Evolutionary conservation across 306 rosid genomes (phyloP).

Genomic region (Quercus suber): DNA sequence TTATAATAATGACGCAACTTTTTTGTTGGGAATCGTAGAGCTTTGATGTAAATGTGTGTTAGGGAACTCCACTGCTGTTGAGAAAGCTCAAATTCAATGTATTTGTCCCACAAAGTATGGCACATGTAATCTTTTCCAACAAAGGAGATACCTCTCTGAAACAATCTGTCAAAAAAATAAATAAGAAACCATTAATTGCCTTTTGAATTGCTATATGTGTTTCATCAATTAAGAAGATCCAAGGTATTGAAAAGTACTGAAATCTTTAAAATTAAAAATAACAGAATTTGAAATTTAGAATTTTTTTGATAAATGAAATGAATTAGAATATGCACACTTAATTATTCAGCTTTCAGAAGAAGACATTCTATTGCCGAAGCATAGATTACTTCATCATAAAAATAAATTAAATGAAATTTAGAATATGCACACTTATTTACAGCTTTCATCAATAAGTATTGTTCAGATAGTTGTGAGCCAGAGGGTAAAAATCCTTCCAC

Average conservation of each 20-base stretch:
- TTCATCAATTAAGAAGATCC: conserved; percentile 15
- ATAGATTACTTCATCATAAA: background rate
- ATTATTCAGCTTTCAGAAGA: background rate
- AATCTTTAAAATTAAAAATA: too few relatives aligned
- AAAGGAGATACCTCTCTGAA: conserved; percentile 72
- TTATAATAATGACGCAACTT: conserved; percentile 64
- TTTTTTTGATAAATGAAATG: too few relatives aligned
- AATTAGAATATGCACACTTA: too few relatives aligned
- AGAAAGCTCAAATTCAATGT: conserved; percentile 78
- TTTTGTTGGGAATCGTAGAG: conserved; percentile 81
- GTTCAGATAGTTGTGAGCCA: background rate
- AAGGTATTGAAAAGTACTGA: conserved; percentile 10
- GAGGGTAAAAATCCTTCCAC: background rate
- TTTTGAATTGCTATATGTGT: background rate
- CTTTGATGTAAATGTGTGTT: conserved; percentile 71
- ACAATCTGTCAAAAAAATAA: conserved; percentile 47
- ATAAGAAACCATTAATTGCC: conserved; percentile 23
- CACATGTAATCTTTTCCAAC: conserved; percentile 83
- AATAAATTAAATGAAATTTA: background rate
- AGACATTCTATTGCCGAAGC: background rate
- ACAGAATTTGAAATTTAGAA: too few relatives aligned
- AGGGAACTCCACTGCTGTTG: conserved; percentile 71
- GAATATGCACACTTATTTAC: background rate
- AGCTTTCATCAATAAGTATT: background rate
- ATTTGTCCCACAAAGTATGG: conserved; percentile 82